Base-by-base conservation (phyloP, 1,284 basidiomycete genomes). In the Papiliotrema terrestris region DNA sequence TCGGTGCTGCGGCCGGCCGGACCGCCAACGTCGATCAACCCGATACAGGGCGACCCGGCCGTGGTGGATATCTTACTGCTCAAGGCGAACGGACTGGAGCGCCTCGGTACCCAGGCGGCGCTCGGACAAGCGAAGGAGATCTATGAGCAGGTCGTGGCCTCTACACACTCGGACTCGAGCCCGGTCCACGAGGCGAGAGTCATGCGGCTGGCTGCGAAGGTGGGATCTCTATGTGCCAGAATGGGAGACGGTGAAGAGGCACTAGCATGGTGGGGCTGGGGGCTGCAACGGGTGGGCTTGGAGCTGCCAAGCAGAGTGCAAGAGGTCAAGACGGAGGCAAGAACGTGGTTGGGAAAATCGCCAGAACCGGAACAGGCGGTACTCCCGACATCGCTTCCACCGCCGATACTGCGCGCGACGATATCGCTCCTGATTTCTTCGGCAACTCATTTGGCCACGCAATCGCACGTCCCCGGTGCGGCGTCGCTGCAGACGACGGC, bases 401-500 rank as follows among this genome's bases (percentile, higher is more conserved):
- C 74, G 14, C 78, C 81, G n/a, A 80, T 83, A 6, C 86, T 89
- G 59, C 82, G 90, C 56, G 83, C 84, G 17, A 74, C 88, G 41
- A 79, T 83, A 1, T 83, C 84, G 8, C 80, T 84, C 15, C 78
- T 91, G 1, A 81, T 87, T 8, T 87, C 88, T 9, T 73, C 87
- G 32, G 89, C 88, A 17, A 85, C 86, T 1, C 85, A 86, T 63
- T 54, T 62, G 17, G 86, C 89, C 11, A 83, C 81, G 15, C 78
- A 82, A 0, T 85, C 84, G 6, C 89, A 91, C 8, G 82, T 97
- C 48, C 80, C 91, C 44, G 78, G 92, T 57, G 93, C 95, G 26
- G 91, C 90, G 84, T 86, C 91, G 73, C 84, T 95, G 72, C 88
- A 86, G 62, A 78, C 82, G 61, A 80, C 80, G 45, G 90, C 94